Conservation (phyloP, 768 basidiomycete genomes). For the Russula brevipes region DNA sequence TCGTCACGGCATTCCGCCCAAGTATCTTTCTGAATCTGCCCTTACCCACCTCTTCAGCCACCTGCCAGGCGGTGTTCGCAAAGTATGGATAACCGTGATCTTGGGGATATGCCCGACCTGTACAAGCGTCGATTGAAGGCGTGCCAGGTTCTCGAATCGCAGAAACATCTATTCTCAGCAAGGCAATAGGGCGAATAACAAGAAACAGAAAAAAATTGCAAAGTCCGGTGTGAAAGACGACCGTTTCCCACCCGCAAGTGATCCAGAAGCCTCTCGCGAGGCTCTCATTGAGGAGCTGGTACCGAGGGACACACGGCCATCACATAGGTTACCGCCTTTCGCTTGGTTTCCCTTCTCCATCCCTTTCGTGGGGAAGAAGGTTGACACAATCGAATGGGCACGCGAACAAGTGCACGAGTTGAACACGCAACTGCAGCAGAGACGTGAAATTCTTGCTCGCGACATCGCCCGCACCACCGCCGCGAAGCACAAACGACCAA, state of each 20-base stretch:
- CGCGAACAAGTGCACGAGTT: slow-evolving; percentile 61
- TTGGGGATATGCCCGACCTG: slow-evolving; percentile 81
- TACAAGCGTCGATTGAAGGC: slow-evolving; percentile 74
- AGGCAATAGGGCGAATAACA: slow-evolving; percentile 62
- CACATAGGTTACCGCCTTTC: slow-evolving; percentile 58
- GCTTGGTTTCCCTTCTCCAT: slow-evolving; percentile 50
- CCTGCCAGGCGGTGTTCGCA: slow-evolving; percentile 85
- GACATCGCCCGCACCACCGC: slow-evolving; percentile 29
- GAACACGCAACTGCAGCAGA: slow-evolving; percentile 25
- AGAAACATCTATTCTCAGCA: slow-evolving; percentile 71
- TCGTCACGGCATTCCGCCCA: slow-evolving; percentile 86
- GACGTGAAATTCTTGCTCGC: slow-evolving; percentile 29
- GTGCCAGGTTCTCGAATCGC: slow-evolving; percentile 80
- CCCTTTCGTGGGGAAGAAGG: slow-evolving; percentile 75
- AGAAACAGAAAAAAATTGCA: slow-evolving; percentile 43
- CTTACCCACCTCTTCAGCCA: slow-evolving; percentile 64
- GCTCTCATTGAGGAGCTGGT: slow-evolving; percentile 44
- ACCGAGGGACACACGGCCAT: slow-evolving; percentile 68
- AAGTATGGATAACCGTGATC: slow-evolving; percentile 90
- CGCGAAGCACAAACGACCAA: slow-evolving; percentile 21
- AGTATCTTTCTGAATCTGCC: slow-evolving; percentile 66
- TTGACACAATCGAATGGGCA: slow-evolving; percentile 94
- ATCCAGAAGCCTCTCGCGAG: slow-evolving; percentile 30
- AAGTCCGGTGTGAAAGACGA: slow-evolving; percentile 30
- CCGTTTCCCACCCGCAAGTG: slow-evolving; percentile 17